These are phyloP conservation scores for Yamadazyma laniorum DNA, from an alignment of 805 yeast genomes.

Conservation along the genomic window DNA sequence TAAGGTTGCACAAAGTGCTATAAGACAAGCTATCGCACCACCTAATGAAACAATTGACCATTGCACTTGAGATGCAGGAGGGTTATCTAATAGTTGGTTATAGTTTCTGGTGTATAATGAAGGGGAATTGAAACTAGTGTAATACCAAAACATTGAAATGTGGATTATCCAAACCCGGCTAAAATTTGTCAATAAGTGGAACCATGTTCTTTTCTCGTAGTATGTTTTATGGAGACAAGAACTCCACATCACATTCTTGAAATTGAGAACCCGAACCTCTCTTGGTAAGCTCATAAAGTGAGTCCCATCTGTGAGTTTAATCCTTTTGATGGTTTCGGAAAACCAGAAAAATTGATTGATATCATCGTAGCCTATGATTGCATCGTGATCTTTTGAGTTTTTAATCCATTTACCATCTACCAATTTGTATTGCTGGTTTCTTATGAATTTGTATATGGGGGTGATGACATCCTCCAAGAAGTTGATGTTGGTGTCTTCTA, in stretches of 20 bases:
- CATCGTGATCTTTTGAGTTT: constrained; percentile 67
- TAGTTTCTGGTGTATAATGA: constrained; percentile 46
- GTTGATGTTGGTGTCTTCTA: constrained; percentile 11
- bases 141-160: constrained; percentile 50
- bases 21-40: constrained; percentile 39
- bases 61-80: constrained; percentile 45
- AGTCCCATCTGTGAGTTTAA: constrained; percentile 33
- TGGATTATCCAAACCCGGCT: constrained; percentile 56
- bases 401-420: constrained; percentile 52
- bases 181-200: constrained; percentile 49
- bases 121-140: constrained; percentile 50
- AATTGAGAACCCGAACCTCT: constrained; percentile 27
- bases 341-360: constrained; percentile 54
- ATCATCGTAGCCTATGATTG: constrained; percentile 58
- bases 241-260: constrained; percentile 41
- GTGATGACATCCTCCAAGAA: constrained; percentile 42
- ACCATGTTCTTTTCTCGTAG: constrained; percentile 48
- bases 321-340: constrained; percentile 30
- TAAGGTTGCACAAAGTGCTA: constrained; percentile 25
- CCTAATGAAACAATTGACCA: constrained; percentile 47
- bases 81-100: constrained; percentile 38
- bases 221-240: constrained; percentile 45
- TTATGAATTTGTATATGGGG: constrained; percentile 56
- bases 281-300: constrained; percentile 26
- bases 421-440: constrained; percentile 64